These are phyloP conservation scores for Penicillium atrosanguineum DNA, from an alignment of 495 filamentous ascomycete genomes.

Conservation along the genomic window DNA sequence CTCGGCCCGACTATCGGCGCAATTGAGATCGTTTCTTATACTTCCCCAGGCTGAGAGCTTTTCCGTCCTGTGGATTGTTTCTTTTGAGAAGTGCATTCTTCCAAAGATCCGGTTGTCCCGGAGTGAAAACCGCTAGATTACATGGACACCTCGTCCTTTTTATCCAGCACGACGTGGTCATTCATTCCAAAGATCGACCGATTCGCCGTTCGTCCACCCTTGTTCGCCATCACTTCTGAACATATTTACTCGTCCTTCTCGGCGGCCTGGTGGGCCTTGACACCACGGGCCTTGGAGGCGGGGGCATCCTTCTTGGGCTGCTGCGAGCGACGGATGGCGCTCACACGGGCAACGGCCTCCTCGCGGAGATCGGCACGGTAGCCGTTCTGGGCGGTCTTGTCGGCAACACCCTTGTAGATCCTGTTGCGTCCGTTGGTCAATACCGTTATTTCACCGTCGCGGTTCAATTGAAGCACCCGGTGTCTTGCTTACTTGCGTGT, in stretches of 20 bases:
- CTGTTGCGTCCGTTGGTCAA: conserved; percentile 44
- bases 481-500: conserved; percentile 69
- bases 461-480: background rate
- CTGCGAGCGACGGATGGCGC: conserved; percentile 79
- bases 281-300: conserved; percentile 72
- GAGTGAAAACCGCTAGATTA: conserved; percentile 36
- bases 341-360: conserved; percentile 83
- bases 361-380: conserved; percentile 87
- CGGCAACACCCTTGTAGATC: conserved; percentile 83
- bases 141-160: conserved; percentile 29
- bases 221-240: conserved; percentile 12
- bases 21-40: background rate
- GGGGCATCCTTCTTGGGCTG: conserved; percentile 70
- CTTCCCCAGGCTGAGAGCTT: conserved; percentile 23
- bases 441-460: background rate
- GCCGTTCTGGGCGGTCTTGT: conserved; percentile 71
- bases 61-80: conserved; percentile 7
- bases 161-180: conserved; percentile 26
- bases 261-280: conserved; percentile 75
- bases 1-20: conserved; percentile 21
- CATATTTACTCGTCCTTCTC: conserved; percentile 49
- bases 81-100: conserved; percentile 11
- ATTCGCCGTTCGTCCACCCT: conserved; percentile 3
- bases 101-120: background rate
- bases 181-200: conserved; percentile 2